Evolutionary conservation across 106 monocot species (phyloP).

Genomic region (Dendrobium chrysotoxum): DNA sequence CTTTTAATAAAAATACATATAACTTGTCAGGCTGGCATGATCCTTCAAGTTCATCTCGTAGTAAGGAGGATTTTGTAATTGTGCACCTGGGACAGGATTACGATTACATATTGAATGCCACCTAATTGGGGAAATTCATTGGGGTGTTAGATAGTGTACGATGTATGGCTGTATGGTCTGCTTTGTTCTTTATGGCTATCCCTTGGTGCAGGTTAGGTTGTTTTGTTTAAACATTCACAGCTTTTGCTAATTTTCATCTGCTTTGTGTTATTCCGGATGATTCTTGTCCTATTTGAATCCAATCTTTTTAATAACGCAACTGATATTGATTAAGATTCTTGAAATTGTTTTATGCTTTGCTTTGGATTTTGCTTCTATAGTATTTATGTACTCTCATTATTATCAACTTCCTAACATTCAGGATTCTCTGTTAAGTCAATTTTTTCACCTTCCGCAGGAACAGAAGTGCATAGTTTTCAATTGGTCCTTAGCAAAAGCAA

Average conservation of each 20-base stretch:
- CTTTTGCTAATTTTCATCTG: not conserved
- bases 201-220: not conserved
- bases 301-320: not conserved
- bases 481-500: slow-evolving; percentile 41
- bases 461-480: slow-evolving; percentile 57
- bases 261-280: not conserved
- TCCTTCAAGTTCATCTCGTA: no score
- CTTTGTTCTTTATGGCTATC: not conserved
- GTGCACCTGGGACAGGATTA: no score
- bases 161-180: not conserved
- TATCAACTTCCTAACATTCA: not conserved
- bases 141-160: not conserved
- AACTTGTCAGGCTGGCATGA: no score
- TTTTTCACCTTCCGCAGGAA: slow-evolving; percentile 21
- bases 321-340: not conserved
- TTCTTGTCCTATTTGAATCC: not conserved
- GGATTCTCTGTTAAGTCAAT: not conserved
- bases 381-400: not conserved
- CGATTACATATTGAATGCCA: no score
- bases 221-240: not conserved
- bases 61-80: no score
- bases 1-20: no score
- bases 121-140: no score
- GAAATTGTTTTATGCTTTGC: not conserved
- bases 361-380: not conserved